Base-by-base conservation (phyloP, 805 yeast genomes). In the Saccharomyces eubayanus region DNA sequence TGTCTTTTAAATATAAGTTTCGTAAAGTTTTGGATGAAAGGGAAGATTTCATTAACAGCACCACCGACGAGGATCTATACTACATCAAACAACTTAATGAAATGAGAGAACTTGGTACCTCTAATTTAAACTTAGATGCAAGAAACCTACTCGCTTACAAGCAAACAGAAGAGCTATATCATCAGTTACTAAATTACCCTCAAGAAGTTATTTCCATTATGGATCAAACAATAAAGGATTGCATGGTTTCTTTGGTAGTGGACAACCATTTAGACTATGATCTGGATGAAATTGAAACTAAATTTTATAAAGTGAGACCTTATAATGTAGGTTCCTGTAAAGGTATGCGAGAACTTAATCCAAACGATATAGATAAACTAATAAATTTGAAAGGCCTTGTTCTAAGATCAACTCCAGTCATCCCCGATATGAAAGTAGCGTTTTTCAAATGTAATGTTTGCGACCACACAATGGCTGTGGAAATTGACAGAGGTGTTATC, bases 401-500 rank as follows among this genome's bases (percentile, higher is more conserved):
- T 0, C 74, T 94, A 51, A 79, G 99, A 62, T 77, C 96, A 6
- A 89, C 97, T 6, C 82, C 97, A 11, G 83, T 94, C 40, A 89
- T 94, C 50, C 99, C 99, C 11, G 99, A 94, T 69, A 94, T 94
- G 99, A 91, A 90, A 67, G 89, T 87, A 49, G 97, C 98, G 0
- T 92, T 92, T 65, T 94, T 94, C 80, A 87, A 84, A 72, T 94
- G 99, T 73, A 86, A 83, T 56, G 96, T 94, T 21, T 94, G 99
- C 73, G 92, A 87, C 59, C 98, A 94, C 71, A 87, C 97, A 0
- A 80, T 85, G 47, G 87, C 87, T 0, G 96, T 91, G 16, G 96
- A 89, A 66, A 89, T 92, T 61, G 98, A 92, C 70, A 78, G 98
- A 59, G 99, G 99, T 49, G 83, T 87, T 11, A 92, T 94, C 57